Base-by-base conservation (phyloP, 2,329 filamentous ascomycete genomes). In the Penicillium paneum region DNA sequence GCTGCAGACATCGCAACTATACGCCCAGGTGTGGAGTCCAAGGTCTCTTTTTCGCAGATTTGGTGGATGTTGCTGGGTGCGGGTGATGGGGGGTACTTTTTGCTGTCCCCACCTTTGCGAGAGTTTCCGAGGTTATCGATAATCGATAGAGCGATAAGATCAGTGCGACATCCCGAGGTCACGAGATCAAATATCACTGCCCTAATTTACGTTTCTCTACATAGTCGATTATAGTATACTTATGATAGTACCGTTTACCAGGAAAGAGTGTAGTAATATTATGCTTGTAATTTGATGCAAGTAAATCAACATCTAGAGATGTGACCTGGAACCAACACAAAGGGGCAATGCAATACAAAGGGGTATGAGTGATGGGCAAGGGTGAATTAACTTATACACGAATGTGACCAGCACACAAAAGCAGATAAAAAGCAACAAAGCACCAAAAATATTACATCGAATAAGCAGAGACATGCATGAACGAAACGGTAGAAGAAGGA, bases 321-420 rank as follows among this genome's bases (percentile, higher is more conserved):
- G 36, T 54, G 50, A 61, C 52, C 58, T 60, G 38, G 46, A 53
- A 65, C 66, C 59, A 64, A 68, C 55, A 59, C 50, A 55, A 60
- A 59, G 47, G 53, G 52, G 56, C 50, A 63, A 71, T 60, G 62
- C 61, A 59, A 59, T 59, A 70, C 60, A 63, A 65, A 64, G 59
- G 67, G 70, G 70, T 72, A 73, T 72, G 68, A 68, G 65, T 49
- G 63, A 67, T 60, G 57, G 63, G 56, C 55, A 57, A 55, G 49
- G 57, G 54, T 55, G 54, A 59, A 64, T 71, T 70, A 71, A 67
- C 71, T 67, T 68, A 68, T 72, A 73, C 70, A 68, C 52, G 57
- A 63, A 68, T 71, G 70, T 74, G 72, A 59, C 72, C 72, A 72
- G 72, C 72, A 75, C 72, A 72, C 57, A 59, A 49, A 48, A 49